Evolutionary conservation across 495 filamentous ascomycete species (phyloP).

Genomic region (Bathelium albidoporum): DNA sequence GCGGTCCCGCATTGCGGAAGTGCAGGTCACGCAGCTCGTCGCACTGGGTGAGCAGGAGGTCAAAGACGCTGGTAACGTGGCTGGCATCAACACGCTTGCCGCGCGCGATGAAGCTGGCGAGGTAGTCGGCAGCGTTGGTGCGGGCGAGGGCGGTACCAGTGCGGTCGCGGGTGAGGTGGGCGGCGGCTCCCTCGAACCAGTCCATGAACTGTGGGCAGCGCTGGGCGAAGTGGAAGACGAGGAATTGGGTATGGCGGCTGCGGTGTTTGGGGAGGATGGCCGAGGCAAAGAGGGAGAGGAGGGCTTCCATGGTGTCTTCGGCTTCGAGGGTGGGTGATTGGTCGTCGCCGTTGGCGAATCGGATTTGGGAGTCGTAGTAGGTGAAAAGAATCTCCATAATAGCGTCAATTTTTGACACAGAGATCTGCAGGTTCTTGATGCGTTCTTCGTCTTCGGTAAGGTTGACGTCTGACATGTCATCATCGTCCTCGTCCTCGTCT

Average conservation of each 20-base stretch:
- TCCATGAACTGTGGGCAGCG: conserved; percentile 61
- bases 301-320: conserved; percentile 51
- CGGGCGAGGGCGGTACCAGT: conserved; percentile 51
- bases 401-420: conserved; percentile 84
- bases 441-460: conserved; percentile 36
- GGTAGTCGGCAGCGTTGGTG: conserved; percentile 80
- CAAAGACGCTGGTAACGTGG: conserved; percentile 66
- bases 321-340: conserved; percentile 29
- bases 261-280: conserved; percentile 83
- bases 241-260: conserved; percentile 78
- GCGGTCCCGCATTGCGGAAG: conserved; percentile 58
- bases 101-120: conserved; percentile 84
- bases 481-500: conserved; percentile 35
- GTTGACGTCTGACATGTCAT: conserved; percentile 25
- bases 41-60: conserved; percentile 62
- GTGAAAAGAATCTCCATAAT: conserved; percentile 83
- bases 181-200: conserved; percentile 68
- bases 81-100: conserved; percentile 68
- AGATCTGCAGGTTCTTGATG: conserved; percentile 56
- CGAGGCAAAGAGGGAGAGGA: conserved; percentile 70
- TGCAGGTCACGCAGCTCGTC: conserved; percentile 48
- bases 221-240: conserved; percentile 90
- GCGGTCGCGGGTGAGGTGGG: conserved; percentile 55
- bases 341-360: conserved; percentile 20
- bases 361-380: conserved; percentile 52